Conservation (phyloP, 768 basidiomycete species). For the Auricularia cornea region DNA sequence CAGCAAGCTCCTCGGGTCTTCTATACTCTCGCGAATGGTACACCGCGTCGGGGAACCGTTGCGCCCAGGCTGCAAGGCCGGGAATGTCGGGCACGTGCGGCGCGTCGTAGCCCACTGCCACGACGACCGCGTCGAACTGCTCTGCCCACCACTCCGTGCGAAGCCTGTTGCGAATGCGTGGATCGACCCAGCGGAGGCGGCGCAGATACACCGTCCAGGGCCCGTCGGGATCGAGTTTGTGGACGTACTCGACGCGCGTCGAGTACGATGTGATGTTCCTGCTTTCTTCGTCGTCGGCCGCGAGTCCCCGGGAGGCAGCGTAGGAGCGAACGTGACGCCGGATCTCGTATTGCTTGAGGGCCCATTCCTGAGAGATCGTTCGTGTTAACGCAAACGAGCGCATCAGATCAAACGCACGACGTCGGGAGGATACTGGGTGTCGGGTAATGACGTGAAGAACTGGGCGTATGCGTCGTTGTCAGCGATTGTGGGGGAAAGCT, state of each 20-base stretch:
- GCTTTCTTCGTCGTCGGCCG: conserved; percentile 33
- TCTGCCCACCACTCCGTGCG: conserved; percentile 31
- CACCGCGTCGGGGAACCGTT: conserved; percentile 26
- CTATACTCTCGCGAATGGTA: conserved; percentile 37
- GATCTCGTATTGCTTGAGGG: conserved; percentile 26
- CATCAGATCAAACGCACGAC: conserved; percentile 17
- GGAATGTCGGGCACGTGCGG: conserved; percentile 12
- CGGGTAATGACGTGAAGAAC: conserved; percentile 1
- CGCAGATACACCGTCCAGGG: conserved; percentile 28
- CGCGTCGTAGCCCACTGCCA: conserved; percentile 8
- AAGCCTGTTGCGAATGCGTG: conserved; percentile 9
- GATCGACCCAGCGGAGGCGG: conserved; percentile 23
- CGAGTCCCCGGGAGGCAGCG: conserved; percentile 33
- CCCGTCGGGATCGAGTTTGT: conserved; percentile 28
- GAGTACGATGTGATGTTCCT: conserved; percentile 30
- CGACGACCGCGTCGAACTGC: conserved; percentile 5
- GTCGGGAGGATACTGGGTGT: conserved; percentile 4
- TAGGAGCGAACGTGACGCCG: conserved; percentile 34
- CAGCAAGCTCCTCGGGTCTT: conserved; percentile 26
- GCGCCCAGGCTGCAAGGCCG: conserved; percentile 29
- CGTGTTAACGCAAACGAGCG: conserved; percentile 24
- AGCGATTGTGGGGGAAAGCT: background rate
- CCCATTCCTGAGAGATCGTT: conserved; percentile 15
- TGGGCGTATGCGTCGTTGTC: no score
- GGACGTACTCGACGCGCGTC: conserved; percentile 39